Evolutionary conservation across 2,329 filamentous ascomycete species (phyloP), one percentile per base, ranked within the genome.

Genomic region (Pseudogymnoascus sp.): DNA sequence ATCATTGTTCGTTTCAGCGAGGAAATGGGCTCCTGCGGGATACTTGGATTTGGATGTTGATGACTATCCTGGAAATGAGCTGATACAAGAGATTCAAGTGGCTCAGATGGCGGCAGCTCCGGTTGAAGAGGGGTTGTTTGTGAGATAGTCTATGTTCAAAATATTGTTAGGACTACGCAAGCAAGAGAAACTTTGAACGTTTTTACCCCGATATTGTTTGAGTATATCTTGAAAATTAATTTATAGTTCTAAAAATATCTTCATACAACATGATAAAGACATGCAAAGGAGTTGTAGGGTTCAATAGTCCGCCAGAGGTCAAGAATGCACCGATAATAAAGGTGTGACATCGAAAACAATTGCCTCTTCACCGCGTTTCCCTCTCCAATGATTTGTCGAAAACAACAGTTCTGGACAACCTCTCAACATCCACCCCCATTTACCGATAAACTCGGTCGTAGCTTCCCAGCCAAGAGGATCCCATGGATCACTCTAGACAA

Each of bases 401-500:
- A 72, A 67, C 6, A 78, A 63, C 6, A 79, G 61, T 35, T 79
- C 75, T 0, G 66, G 63, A 61, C 77, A 80, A 0, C 74, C 77
- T 1, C 66, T 66, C 0, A 79, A 44, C 9, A 79, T 61, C 71
- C 73, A 74, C 1, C 67, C 72, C 78, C 79, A 83, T 65, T 81
- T 82, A 42, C 70, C 71, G 1, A 78, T 66, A 65, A 84, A 82
- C 0, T 64, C 63, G 7, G 75, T 73, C 0, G 75, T 80, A 1
- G 78, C 72, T 65, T 83, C 81, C 82, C 81, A 83, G 9, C 74
- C 77, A 0, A 65, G 64, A 2, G 72, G 63, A 37, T 82, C 74
- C 72, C 75, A 78, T 0, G 80, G 73, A 5, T 80, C 77, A 0
- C 79, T 78, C 81, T 80, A 83, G 1, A 82, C 77, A 11, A 82